Evolutionary conservation across 306 rosid species (phyloP).

Genomic region (Ormosia semicastrata): DNA sequence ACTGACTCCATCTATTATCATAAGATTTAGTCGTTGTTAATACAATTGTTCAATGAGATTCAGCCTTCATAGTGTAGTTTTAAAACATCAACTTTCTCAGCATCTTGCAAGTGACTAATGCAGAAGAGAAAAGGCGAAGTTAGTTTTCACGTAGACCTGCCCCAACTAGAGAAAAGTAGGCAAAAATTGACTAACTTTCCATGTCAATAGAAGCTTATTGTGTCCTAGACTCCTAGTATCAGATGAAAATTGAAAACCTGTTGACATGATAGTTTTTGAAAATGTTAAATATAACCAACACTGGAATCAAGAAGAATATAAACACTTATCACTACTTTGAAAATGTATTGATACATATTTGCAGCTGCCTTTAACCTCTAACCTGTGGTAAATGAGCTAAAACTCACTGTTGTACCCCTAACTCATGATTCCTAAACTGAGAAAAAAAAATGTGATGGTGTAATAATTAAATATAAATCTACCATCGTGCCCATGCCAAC

Average conservation of each 20-base stretch:
- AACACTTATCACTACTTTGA: slow-evolving; percentile 13
- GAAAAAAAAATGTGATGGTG: neutral
- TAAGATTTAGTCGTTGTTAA: too few relatives aligned
- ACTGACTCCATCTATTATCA: too few relatives aligned
- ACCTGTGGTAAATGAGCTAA: slow-evolving; percentile 4
- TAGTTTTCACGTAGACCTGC: neutral
- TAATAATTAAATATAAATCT: neutral
- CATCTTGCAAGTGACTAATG: neutral
- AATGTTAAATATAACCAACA: neutral
- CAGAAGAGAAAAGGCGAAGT: neutral
- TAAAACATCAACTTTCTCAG: too few relatives aligned
- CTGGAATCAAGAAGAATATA: slow-evolving; percentile 18
- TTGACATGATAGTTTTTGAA: neutral
- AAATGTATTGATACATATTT: slow-evolving; percentile 23
- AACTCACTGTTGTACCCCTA: slow-evolving; percentile 4
- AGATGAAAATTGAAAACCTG: neutral
- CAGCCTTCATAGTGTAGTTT: too few relatives aligned
- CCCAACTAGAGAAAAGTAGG: neutral
- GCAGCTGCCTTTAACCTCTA: slow-evolving; percentile 27
- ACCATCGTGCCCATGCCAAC: slow-evolving; percentile 16
- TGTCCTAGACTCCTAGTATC: neutral
- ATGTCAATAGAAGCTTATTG: neutral
- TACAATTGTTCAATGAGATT: too few relatives aligned
- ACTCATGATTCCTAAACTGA: neutral
- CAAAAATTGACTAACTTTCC: neutral